Evolutionary conservation across 805 yeast species (phyloP).

Genomic region (Metschnikowia lunata): DNA sequence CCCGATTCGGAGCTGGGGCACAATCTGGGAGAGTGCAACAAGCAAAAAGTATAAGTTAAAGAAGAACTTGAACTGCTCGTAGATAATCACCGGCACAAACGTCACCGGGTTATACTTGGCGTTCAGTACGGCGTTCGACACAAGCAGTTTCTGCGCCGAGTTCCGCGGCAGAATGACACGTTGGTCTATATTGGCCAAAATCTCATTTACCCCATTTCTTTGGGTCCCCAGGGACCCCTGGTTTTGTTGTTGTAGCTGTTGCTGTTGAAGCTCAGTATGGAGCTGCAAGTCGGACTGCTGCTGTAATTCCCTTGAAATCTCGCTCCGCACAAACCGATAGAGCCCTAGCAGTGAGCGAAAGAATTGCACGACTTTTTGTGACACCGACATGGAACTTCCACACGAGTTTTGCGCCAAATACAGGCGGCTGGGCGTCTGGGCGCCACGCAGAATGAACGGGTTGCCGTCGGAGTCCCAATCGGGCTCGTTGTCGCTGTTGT

Average conservation of each 20-base stretch:
- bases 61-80: slow-evolving; percentile 95
- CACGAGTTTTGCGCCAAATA: neutral
- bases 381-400: neutral
- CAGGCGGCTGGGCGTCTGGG: neutral
- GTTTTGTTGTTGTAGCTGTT: neutral
- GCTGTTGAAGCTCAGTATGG: slow-evolving; percentile 3
- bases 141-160: slow-evolving; percentile 22
- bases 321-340: slow-evolving; percentile 1
- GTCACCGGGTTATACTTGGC: slow-evolving; percentile 90
- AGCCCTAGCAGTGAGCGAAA: slow-evolving; percentile 7
- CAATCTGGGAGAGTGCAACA: slow-evolving; percentile 89
- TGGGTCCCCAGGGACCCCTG: neutral
- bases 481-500: neutral
- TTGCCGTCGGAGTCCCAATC: neutral
- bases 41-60: slow-evolving; percentile 87
- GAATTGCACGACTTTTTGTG: neutral
- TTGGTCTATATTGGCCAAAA: slow-evolving; percentile 17
- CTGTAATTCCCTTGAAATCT: slow-evolving; percentile 4
- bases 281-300: slow-evolving; percentile 5
- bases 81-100: slow-evolving; percentile 82
- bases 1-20: slow-evolving; percentile 89
- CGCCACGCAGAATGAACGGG: neutral
- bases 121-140: slow-evolving; percentile 83
- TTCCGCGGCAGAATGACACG: slow-evolving; percentile 40
- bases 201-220: neutral